These are phyloP conservation scores for Cephaloascus albidus DNA, from an alignment of 805 yeast species.

Conservation along the genomic window DNA sequence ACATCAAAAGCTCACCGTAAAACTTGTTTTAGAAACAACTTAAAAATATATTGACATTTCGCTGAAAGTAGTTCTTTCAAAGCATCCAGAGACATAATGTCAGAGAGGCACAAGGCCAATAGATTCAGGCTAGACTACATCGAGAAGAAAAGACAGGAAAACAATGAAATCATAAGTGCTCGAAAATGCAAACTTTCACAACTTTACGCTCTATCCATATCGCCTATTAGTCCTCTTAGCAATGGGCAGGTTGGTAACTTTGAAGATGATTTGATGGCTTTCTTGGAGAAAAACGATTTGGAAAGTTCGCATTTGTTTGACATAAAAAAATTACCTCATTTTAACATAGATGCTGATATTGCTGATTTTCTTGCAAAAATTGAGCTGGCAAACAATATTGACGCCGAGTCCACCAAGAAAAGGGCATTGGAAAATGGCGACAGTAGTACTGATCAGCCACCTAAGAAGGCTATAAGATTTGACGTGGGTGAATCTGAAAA, in stretches of 20 bases:
- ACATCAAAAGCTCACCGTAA: no score
- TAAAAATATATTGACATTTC: no score
- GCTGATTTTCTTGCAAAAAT: no score
- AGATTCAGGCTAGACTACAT: constrained; percentile 34
- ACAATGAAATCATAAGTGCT: constrained; percentile 30
- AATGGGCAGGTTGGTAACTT: constrained; percentile 18
- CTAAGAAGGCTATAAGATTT: neutral
- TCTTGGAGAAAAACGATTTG: constrained; percentile 43
- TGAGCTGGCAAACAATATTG: neutral
- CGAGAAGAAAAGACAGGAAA: constrained; percentile 28
- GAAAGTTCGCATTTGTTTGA: constrained; percentile 35
- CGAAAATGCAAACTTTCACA: constrained; percentile 54
- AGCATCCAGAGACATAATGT: no score
- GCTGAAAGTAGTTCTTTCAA: no score
- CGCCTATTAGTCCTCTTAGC: constrained; percentile 37
- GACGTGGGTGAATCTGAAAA: neutral
- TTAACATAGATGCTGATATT: neutral
- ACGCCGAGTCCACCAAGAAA: no score
- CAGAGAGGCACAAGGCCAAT: constrained; percentile 8
- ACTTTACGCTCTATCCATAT: constrained; percentile 47
- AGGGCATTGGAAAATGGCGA: neutral
- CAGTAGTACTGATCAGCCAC: neutral
- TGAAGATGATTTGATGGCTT: constrained; percentile 30
- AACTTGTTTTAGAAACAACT: no score
- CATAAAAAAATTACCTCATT: constrained; percentile 8